Evolutionary conservation across 1,139 yeast species (phyloP).

Genomic region (Yamadazyma atlantica): DNA sequence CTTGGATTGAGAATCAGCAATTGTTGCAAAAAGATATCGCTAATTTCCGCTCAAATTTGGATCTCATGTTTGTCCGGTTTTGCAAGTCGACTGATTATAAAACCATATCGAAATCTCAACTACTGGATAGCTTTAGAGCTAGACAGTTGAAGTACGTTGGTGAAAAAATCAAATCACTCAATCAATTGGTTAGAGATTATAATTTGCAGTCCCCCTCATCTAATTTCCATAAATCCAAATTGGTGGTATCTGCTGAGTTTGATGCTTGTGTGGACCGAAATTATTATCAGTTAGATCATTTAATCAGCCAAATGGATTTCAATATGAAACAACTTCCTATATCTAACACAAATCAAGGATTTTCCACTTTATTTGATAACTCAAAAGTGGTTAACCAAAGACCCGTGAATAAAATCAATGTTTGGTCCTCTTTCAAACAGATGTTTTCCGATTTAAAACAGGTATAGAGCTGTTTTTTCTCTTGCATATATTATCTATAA

Average conservation of each 20-base stretch:
- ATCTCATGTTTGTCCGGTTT: constrained; percentile 28
- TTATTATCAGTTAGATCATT: constrained; percentile 10
- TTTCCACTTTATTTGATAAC: constrained; percentile 14
- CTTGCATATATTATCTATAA: background rate
- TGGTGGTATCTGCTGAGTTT: constrained; percentile 51
- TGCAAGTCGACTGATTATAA: constrained; percentile 13
- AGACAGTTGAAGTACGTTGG: constrained; percentile 29
- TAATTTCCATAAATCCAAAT: constrained; percentile 68
- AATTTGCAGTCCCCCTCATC: constrained; percentile 76
- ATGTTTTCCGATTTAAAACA: constrained; percentile 22
- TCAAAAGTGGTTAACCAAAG: constrained; percentile 16
- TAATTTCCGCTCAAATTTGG: constrained; percentile 45
- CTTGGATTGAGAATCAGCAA: constrained; percentile 84
- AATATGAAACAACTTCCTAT: constrained; percentile 2
- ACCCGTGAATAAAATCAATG: constrained; percentile 22
- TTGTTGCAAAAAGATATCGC: constrained; percentile 49
- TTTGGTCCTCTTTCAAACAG: constrained; percentile 38
- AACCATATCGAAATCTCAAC: constrained; percentile 12
- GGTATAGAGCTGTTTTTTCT: background rate
- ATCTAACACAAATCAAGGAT: constrained; percentile 14
- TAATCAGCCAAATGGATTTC: constrained; percentile 8
- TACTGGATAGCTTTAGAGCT: constrained; percentile 7
- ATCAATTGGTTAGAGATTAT: constrained; percentile 64
- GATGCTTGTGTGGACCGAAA: constrained; percentile 21
- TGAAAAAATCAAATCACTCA: constrained; percentile 49